Percentiles rank a stretch among this genome's conserved stretches.
phyloP scores from a whole-genome alignment of 345 rosid genomes.

The sweet orange (Citrus sinensis) region DNA sequence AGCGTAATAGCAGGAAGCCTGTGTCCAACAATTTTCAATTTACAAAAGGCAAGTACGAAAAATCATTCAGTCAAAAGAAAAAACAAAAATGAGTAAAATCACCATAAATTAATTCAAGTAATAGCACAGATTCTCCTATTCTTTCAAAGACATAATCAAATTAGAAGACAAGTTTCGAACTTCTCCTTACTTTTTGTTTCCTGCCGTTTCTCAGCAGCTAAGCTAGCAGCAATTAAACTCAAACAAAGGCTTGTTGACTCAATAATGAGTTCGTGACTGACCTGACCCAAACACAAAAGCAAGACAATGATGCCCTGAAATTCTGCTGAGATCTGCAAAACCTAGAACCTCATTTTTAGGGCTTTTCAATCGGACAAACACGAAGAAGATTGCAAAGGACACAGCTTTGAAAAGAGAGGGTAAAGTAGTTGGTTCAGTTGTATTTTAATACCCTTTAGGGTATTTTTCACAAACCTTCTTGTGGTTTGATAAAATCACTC shows the following conservation, averaged over 20 bases:
- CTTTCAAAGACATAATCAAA: not conserved
- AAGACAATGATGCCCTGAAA: not conserved
- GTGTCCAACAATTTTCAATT: not conserved
- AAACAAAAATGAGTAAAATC: too few species aligned
- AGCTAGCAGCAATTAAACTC: not conserved
- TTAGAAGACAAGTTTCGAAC: not conserved
- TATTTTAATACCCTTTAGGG: too few species aligned
- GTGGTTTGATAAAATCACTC: too few species aligned
- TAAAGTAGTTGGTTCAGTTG: not conserved
- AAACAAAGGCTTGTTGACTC: not conserved
- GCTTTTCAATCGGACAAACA: not conserved
- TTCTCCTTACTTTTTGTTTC: not conserved
- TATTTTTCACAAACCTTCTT: too few species aligned
- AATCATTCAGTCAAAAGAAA: too few species aligned
- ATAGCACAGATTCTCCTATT: not conserved
- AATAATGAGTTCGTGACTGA: not conserved
- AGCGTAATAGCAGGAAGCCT: not conserved
- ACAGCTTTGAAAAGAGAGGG: not conserved
- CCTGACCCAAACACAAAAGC: not conserved
- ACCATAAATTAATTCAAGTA: not conserved
- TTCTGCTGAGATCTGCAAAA: not conserved
- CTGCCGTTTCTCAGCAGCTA: not conserved
- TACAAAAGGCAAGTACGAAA: too few species aligned
- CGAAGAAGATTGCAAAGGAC: not conserved
- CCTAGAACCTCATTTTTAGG: not conserved